Evolutionary conservation across 1,284 basidiomycete genomes (phyloP).

Genomic region (Apiotrichum laibachii): DNA sequence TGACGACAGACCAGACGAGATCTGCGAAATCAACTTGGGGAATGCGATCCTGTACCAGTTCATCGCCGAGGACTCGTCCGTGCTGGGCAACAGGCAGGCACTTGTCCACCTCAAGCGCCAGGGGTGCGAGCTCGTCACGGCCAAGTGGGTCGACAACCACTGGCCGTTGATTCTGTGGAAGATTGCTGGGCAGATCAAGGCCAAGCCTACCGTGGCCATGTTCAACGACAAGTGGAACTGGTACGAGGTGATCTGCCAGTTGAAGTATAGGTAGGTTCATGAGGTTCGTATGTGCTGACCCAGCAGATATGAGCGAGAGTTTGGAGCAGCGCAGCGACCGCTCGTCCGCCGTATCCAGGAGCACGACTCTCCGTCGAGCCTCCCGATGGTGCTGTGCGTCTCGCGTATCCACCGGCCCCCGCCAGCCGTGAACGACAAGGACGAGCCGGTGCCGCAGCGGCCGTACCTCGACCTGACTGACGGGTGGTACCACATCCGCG

Average conservation of each 20-base stretch:
- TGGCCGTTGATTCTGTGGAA: slow-evolving; percentile 94
- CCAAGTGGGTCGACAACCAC: slow-evolving; percentile 83
- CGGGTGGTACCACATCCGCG: slow-evolving; percentile 88
- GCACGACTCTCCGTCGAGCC: slow-evolving; percentile 61
- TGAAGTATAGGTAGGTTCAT: slow-evolving; percentile 79
- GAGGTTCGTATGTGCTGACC: no score
- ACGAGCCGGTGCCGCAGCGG: slow-evolving; percentile 40
- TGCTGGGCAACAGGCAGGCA: slow-evolving; percentile 31
- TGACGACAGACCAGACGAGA: slow-evolving; percentile 52
- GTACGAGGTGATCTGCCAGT: slow-evolving; percentile 72
- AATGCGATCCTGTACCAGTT: slow-evolving; percentile 68
- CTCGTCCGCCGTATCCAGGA: slow-evolving; percentile 65
- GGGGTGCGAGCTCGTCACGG: slow-evolving; percentile 32
- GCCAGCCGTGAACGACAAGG: slow-evolving; percentile 52
- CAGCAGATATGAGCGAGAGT: slow-evolving; percentile 82
- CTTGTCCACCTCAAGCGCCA: slow-evolving; percentile 27
- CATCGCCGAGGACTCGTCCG: slow-evolving; percentile 40
- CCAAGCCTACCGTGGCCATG: slow-evolving; percentile 62
- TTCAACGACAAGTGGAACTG: slow-evolving; percentile 70
- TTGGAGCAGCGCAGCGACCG: slow-evolving; percentile 73
- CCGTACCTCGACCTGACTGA: slow-evolving; percentile 77
- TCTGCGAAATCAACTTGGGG: slow-evolving; percentile 60
- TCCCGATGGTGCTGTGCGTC: slow-evolving; percentile 77
- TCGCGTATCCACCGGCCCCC: slow-evolving; percentile 64
- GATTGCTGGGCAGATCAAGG: slow-evolving; percentile 72